Conservation (phyloP, 495 filamentous ascomycete species). For the Cladorrhinum samala region DNA sequence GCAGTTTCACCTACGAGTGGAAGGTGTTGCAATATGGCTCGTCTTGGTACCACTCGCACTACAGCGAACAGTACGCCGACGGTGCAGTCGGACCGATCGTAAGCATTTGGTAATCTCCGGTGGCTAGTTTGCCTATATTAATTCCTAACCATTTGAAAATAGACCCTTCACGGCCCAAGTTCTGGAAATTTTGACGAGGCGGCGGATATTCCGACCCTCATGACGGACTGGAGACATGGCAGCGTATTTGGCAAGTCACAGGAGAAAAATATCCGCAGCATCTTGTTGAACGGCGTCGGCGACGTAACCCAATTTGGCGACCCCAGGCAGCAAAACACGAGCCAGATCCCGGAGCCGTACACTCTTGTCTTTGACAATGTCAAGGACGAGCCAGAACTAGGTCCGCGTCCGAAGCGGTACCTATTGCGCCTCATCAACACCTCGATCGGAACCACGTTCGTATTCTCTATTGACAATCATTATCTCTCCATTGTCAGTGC, state of each 20-base stretch:
- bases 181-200: conserved; percentile 46
- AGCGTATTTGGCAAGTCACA: conserved; percentile 12
- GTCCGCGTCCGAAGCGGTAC: conserved; percentile 40
- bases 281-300: conserved; percentile 21
- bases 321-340: not conserved
- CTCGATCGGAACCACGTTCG: conserved; percentile 45
- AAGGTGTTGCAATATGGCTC: conserved; percentile 45
- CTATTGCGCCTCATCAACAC: conserved; percentile 53
- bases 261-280: conserved; percentile 22
- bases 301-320: conserved; percentile 25
- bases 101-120: too few relatives aligned
- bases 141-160: not conserved
- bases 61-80: conserved; percentile 47
- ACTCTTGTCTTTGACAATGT: not conserved
- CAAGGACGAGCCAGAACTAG: conserved; percentile 28
- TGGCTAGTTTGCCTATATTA: not conserved
- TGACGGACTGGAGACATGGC: conserved; percentile 44
- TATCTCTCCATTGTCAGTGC: conserved; percentile 47
- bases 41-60: conserved; percentile 58
- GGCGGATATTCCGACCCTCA: conserved; percentile 36
- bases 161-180: conserved; percentile 41
- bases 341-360: not conserved
- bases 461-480: conserved; percentile 49
- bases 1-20: conserved; percentile 25
- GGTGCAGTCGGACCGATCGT: conserved; percentile 42